Base-by-base conservation (phyloP, 352 stramenopile genomes). In the Phytophthora cryptogea region DNA sequence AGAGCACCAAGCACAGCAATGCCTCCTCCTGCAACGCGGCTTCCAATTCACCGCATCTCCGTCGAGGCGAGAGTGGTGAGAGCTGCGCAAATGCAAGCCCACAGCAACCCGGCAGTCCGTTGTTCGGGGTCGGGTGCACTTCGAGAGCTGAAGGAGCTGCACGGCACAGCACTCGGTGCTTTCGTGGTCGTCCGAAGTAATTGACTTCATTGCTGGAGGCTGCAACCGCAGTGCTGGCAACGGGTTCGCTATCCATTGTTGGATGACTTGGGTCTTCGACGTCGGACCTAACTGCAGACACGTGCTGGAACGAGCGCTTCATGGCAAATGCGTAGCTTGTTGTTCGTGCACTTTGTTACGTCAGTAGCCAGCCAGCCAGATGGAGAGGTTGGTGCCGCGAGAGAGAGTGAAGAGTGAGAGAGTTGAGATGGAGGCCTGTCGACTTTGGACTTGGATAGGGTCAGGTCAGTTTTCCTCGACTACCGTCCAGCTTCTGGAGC, bases 1-100 rank as follows among this genome's bases (percentile, higher is more conserved):
- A 63, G 36, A 95, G 77, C 2, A 92, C 70, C 17, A 77, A 56
- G 8, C 69, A 69, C 26, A 93, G 62, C 23, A 95, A 64, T 1
- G 73, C 80, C 36, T 91, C 79, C 27, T 91, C 82, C 10, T 69
- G 68, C 30, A 89, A 54, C 9, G 63, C 66, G 37, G 66, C 57
- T 54, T 86, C 79, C 40, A 80, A 54, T 7, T 65, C 53, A 16
- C 53, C 56, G 11, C 55, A 63, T 52, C 44, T 55, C 36, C 55
- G 44, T 35, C 16, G 48, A 72, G 39, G 37, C 37, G 48, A 45
- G 30, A 67, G 46, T 55, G 66, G 44, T 39, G 56, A 53, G 27
- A 54, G 26, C 31, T 53, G 11, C 5, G 54, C 28, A 14, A 63
- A 42, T 16, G 55, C 51, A 27, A 70, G 11, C 11, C 45, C 63